Evolutionary conservation across 768 basidiomycete genomes (phyloP), one percentile per base, ranked within the genome.

Genomic region (Rhizopogon vulgaris): DNA sequence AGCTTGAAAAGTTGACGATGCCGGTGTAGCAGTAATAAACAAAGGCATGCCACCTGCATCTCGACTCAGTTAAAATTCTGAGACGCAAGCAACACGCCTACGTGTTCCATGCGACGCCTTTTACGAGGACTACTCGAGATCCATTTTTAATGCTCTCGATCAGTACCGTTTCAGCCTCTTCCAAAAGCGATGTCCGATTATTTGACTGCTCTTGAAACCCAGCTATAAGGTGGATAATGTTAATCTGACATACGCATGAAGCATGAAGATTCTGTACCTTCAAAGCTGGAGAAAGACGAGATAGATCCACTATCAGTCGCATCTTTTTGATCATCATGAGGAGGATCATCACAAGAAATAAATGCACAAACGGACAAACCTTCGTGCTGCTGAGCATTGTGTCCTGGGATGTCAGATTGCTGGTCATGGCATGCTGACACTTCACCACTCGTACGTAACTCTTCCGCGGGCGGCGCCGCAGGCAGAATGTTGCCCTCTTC

Each of bases 1-100:
- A 38, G 25, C 28, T 41, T 39, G 11, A 51, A 39, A 54, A 54
- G 17, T 28, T 36, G 28, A 54, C 17, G 17, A 24, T 37, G 8
- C 53, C 53, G 12, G 53, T 54, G 25, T 54, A 54, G 24, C 49
- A 52, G 17, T 52, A 54, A 24, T 43, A 54, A 15, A 54, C 17
- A 4, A 52, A 46, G 25, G 53, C 50, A 6, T 51, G 43, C 41
- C 51, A 54, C 25, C 53, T 54, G 36, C 9, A 17, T 18, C 15
- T 12, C 18, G 14, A 45, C 30, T 45, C 30, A 45, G 7, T 32
- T 17, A 1, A 7, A 5, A 4, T 8, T 42, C 5, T 32, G 17
- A 3, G 17, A 45, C 18, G 18, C 17, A 14, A 32, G 28, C 18
- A 22, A 14, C 18, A 45, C 15, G 28, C 41, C n/a, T 17, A 54